A percentile compares a stretch with the other conserved stretches of the same genome.
Conservation (phyloP, 2,329 filamentous ascomycete genomes). For the Colletotrichum lupini region DNA sequence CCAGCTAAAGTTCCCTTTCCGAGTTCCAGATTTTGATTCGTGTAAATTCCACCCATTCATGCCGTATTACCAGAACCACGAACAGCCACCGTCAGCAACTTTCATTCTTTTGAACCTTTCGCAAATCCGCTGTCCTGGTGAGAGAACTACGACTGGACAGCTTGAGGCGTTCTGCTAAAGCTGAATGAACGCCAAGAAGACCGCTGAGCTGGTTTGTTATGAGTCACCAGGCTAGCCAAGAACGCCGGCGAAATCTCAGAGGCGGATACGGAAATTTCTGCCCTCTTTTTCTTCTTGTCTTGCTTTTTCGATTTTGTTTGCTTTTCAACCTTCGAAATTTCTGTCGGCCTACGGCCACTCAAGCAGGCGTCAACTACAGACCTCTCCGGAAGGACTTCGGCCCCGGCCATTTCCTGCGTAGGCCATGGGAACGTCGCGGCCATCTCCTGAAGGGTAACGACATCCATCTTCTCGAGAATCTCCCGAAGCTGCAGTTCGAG, state of each 20-base stretch:
- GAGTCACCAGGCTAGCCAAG: neutral
- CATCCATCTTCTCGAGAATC: conserved; percentile 43
- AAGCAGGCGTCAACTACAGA: conserved; percentile 33
- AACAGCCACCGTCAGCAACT: too few species aligned
- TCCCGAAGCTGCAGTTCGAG: conserved; percentile 45
- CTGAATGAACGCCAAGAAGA: neutral
- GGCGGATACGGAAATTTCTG: neutral
- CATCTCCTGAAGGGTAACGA: conserved; percentile 46
- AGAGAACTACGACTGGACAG: neutral
- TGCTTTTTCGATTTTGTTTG: neutral
- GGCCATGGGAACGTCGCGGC: conserved; percentile 50
- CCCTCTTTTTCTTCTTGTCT: neutral
- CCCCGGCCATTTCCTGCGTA: conserved; percentile 46
- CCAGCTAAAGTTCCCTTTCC: too few species aligned
- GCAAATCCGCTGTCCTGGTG: neutral
- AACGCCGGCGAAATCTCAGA: neutral
- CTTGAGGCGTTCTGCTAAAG: neutral
- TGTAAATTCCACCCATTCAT: too few species aligned
- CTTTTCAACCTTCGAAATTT: conserved; percentile 43
- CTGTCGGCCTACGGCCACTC: conserved; percentile 46
- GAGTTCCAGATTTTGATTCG: too few species aligned
- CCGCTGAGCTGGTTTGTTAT: neutral
- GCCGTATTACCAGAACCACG: too few species aligned
- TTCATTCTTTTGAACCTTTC: too few species aligned
- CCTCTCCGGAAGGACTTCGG: conserved; percentile 47